Conservation (phyloP, 305 asterid species). For the Ilex paraguariensis region DNA sequence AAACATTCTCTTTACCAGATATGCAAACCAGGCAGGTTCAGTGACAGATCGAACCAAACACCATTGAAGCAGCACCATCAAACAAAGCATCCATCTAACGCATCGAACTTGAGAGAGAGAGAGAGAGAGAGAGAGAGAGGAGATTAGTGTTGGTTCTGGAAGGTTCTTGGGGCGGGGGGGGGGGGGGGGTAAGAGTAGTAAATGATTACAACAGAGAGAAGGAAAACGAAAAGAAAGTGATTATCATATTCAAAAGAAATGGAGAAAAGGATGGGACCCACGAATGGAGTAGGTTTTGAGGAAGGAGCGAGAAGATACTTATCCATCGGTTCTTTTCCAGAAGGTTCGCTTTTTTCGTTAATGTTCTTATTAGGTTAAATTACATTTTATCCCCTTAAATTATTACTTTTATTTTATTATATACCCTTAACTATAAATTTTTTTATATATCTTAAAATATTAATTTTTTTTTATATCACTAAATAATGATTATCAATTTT, state of each 20-base stretch:
- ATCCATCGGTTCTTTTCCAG: too few relatives aligned
- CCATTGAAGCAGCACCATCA: neutral
- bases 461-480: too few relatives aligned
- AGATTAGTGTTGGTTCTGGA: slow-evolving; percentile 26
- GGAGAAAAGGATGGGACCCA: too few relatives aligned
- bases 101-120: neutral
- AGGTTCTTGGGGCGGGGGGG: slow-evolving; percentile 21
- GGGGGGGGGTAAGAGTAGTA: neutral
- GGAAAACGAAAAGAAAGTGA: neutral
- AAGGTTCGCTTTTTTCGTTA: too few relatives aligned
- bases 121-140: slow-evolving; percentile 5
- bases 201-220: neutral
- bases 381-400: too few relatives aligned
- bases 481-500: too few relatives aligned
- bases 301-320: too few relatives aligned
- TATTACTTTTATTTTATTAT: too few relatives aligned
- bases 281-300: too few relatives aligned
- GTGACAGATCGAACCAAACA: neutral
- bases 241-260: neutral
- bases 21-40: neutral
- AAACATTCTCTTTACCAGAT: neutral
- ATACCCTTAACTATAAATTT: too few relatives aligned
- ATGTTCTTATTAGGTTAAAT: too few relatives aligned
- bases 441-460: too few relatives aligned
- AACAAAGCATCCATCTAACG: neutral